Evolutionary conservation across 2,329 filamentous ascomycete species (phyloP).

Genomic region (Epichloe typhina): DNA sequence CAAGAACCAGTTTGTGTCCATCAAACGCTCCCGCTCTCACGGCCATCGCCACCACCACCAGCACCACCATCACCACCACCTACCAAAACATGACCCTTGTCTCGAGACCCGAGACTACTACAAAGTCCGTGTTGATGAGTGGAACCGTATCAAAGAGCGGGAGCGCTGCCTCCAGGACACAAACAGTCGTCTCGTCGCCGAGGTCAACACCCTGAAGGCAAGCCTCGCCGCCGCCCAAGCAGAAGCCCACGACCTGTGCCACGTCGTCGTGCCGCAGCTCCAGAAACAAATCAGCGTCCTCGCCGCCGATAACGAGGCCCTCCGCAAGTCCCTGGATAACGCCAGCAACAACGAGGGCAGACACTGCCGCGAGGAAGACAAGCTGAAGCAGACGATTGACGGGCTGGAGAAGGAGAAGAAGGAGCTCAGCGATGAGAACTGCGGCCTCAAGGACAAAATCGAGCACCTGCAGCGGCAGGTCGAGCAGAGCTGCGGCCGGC

Average conservation of each 20-base stretch:
- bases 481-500: slow-evolving; percentile 17
- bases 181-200: slow-evolving; percentile 20
- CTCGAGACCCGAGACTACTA: slow-evolving; percentile 19
- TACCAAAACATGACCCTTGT: slow-evolving; percentile 16
- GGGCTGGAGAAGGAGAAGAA: slow-evolving; percentile 24
- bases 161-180: slow-evolving; percentile 22
- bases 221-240: slow-evolving; percentile 21
- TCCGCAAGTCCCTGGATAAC: slow-evolving; percentile 25
- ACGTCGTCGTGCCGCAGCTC: slow-evolving; percentile 22
- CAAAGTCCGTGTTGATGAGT: slow-evolving; percentile 23
- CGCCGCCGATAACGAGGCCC: slow-evolving; percentile 24
- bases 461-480: slow-evolving; percentile 22
- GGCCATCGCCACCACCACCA: slow-evolving; percentile 16
- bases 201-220: slow-evolving; percentile 22
- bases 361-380: slow-evolving; percentile 18
- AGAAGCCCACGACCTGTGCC: slow-evolving; percentile 21
- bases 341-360: slow-evolving; percentile 17
- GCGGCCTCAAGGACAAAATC: slow-evolving; percentile 19
- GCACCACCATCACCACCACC: slow-evolving; percentile 15
- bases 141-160: slow-evolving; percentile 22
- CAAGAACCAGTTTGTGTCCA: slow-evolving; percentile 22
- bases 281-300: slow-evolving; percentile 24
- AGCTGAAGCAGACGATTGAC: slow-evolving; percentile 19
- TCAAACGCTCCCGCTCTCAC: slow-evolving; percentile 27
- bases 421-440: slow-evolving; percentile 19